Evolutionary conservation across 2,329 filamentous ascomycete species (phyloP), one percentile per base, ranked within the genome.

Genomic region (Colletotrichum sp.): DNA sequence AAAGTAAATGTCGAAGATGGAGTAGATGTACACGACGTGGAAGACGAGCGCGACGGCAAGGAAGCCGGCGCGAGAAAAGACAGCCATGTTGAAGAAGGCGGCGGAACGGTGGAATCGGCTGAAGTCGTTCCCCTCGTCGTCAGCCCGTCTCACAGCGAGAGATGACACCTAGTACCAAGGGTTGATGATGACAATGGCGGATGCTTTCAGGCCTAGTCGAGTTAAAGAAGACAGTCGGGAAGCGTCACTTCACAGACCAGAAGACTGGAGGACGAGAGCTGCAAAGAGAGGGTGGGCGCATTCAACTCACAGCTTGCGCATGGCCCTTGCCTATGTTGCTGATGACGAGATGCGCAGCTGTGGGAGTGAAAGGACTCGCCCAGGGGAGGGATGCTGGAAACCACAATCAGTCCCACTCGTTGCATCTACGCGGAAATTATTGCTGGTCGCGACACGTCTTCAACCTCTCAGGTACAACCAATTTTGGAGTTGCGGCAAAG

Each of bases 1-100:
- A 83, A 99, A 99, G 86, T 99, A 99, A 78, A 99, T 97, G 85
- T 98, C 96, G 86, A 99, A 99, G 82, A 99, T 99, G 76, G 96
- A 98, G 83, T 94, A 95, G 72, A 98, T 94, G 85, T 99, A 99
- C 78, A 98, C 92, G 70, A 99, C 85, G 86, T 99, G 98, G 84
- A 99, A 99, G 77, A 96, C 87, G 83, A 98, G 91, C 80, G 97
- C 97, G 83, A 98, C 92, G 83, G 94, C 93, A 84, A 99, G 87
- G 84, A 99, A 99, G 83, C 93, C 93, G 82, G 95, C 91, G 83
- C 96, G 95, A 80, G 86, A 87, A 79, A 89, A 86, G 76, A 87
- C 83, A 77, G 89, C 89, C 91, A 93, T 93, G 79, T 65, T 79
- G 81, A 60, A 36, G 26, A 21, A 18, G 21, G 52, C 18, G 48